Base-by-base conservation (phyloP, 495 filamentous ascomycete genomes). In the Lophiotrema nucula region DNA sequence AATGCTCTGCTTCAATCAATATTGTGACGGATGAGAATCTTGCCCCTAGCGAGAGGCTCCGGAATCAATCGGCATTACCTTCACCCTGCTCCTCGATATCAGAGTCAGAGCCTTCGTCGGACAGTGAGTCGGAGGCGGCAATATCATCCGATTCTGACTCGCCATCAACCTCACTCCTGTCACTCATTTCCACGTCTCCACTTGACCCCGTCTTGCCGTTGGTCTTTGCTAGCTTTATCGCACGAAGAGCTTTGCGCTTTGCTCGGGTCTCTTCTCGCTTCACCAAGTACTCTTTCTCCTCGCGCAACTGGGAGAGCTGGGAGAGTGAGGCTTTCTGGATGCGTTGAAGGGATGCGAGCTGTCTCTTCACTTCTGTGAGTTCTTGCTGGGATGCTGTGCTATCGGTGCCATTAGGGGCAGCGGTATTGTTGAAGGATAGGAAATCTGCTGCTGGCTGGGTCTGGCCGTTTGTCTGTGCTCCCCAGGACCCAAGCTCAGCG, bases 401-500 rank as follows among this genome's bases (percentile, higher is more conserved):
- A 13, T 31, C 39, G 23, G 27, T 19, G 16, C 25, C 33, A 24
- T 39, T 19, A 10, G 26, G 37, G 26, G 33, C 47, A 1, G 11
- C 27, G 12, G 26, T 35, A 10, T 8, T 23, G 19, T 28, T 27
- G 13, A 72, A 44, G 0, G 70, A 58, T 45, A 74, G 64, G 58
- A 71, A 74, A 42, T 71, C 71, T 4, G 62, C 59, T 2, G 52
- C 33, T 16, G 47, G 24, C 12, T 22, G 45, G 3, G 48, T 52
- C 43, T 37, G 24, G 45, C 42, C 35, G 26, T 46, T 54, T 6
- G 46, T 19, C n/a, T 59, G 53, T 2, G 45, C 13, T 10, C 27
- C 21, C 62, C 66, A 74, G 8, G 73, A 44, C 23, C 74, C 73
- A 8, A 85, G 71, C 65, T 83, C 80, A 8, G 75, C 74, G 15